These are phyloP conservation scores for Saccharomyces eubayanus DNA, from an alignment of 805 yeast genomes.

Conservation along the genomic window DNA sequence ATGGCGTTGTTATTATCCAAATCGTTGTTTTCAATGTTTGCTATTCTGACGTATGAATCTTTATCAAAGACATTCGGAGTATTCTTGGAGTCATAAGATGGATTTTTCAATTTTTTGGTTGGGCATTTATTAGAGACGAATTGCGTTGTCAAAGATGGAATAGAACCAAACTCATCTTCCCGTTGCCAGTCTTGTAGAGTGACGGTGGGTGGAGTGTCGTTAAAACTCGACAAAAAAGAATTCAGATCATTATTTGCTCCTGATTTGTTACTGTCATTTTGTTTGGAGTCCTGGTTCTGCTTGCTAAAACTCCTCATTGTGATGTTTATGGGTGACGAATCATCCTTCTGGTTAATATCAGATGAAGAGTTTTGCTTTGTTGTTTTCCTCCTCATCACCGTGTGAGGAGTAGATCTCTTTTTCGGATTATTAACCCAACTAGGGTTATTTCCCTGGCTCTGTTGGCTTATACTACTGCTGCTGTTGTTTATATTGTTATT, in stretches of 20 bases:
- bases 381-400: constrained; percentile 34
- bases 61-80: constrained; percentile 16
- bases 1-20: background rate
- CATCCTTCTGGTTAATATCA: background rate
- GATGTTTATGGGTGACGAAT: background rate
- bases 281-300: background rate
- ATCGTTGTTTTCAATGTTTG: background rate
- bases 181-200: background rate
- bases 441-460: constrained; percentile 17
- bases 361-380: background rate
- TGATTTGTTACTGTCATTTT: background rate
- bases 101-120: background rate
- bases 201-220: constrained; percentile 1
- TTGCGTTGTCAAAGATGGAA: constrained; percentile 5
- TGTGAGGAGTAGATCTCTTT: constrained; percentile 40
- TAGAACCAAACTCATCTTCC: constrained; percentile 7
- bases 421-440: constrained; percentile 37
- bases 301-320: background rate
- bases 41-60: constrained; percentile 1
- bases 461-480: background rate
- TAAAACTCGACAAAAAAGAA: background rate
- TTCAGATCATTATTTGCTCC: background rate
- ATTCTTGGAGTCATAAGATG: background rate
- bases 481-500: background rate
- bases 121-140: background rate